Evolutionary conservation across 768 basidiomycete genomes (phyloP).

Genomic region (Suillus subaureus): DNA sequence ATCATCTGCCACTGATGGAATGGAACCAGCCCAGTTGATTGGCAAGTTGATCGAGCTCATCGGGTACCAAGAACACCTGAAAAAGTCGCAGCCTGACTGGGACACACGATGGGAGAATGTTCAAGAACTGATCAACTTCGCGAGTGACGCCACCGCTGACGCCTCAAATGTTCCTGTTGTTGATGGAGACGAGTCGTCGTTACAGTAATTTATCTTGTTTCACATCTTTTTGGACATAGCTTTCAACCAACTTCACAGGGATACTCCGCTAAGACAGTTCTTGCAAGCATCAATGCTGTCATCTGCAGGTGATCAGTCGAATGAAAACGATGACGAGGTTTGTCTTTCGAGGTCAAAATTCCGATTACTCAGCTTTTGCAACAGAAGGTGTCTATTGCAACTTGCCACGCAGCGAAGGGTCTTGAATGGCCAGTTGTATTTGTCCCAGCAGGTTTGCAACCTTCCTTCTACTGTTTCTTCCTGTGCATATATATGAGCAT

Average conservation of each 20-base stretch:
- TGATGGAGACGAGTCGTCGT: background rate
- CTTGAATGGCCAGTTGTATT: constrained; percentile 93
- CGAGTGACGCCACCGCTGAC: constrained; percentile 53
- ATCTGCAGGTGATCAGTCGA: constrained; percentile 71
- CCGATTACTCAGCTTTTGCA: constrained; percentile 2
- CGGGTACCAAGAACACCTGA: constrained; percentile 68
- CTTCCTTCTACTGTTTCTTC: constrained; percentile 6
- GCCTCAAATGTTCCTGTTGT: background rate
- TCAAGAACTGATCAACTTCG: constrained; percentile 80
- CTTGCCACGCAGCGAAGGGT: constrained; percentile 90
- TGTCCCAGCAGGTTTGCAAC: constrained; percentile 60
- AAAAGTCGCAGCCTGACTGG: constrained; percentile 72
- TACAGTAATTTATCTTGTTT: background rate
- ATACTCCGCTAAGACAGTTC: constrained; percentile 68
- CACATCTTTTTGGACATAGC: background rate
- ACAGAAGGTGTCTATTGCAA: constrained; percentile 82
- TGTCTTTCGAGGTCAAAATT: constrained; percentile 13
- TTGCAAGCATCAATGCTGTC: constrained; percentile 82
- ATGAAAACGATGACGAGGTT: constrained; percentile 51
- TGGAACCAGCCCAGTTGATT: constrained; percentile 65
- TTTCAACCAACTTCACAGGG: constrained; percentile 27
- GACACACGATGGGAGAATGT: constrained; percentile 86
- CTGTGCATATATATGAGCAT: background rate
- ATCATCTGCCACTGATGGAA: constrained; percentile 56
- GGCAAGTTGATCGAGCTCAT: constrained; percentile 55